Evolutionary conservation across 129 eudicot species (phyloP), one percentile per base, ranked within the genome.

Genomic region (Chrysanthemum lavandulifolium): DNA sequence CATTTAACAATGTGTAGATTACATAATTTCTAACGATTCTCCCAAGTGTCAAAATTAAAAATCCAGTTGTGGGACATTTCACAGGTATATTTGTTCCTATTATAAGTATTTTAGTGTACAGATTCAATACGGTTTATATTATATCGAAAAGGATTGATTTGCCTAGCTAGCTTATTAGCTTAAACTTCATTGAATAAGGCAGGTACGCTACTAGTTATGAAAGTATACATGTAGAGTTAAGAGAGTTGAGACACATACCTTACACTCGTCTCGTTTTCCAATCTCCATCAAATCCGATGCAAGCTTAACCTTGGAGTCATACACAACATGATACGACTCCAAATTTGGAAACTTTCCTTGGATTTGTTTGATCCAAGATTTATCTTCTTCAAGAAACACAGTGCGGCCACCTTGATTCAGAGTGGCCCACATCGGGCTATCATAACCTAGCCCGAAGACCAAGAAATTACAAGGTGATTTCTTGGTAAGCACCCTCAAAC

Each of bases 361-460:
- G 52, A 92, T 78, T 13, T 92, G 80, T 0, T 69, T 27, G 61
- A 92, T 87, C 95, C 96, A 89, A 0, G 78, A 55, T 64, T 77
- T 47, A 76, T 86, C 86, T 52, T 92, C 97, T 49, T 92, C 97
- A 0, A 92, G 78, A 65, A 92, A 92, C n/a, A 89, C 88, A 0
- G 98, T 92, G 2, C 91, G 87, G 31, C 98, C 98, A n/a, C 89
- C 89, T 69, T 86, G 85, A 73, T 92, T 92, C 36, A 92, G 87
- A 1, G 85, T 29, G 13, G 91, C 79, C 98, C 98, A 92, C 86
- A 92, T 79, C 10, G 85, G 86, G 45, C 93, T 86, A 58, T 89
- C 97, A 52, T 79, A 68, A 18, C 94, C 96, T 11, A 91, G 59
- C 4, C 97, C 97, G 49, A 92, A 92, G 12, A 92, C 94, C n/a